Conservation (phyloP, 2,329 filamentous ascomycete genomes). For the Phoma sp. region DNA sequence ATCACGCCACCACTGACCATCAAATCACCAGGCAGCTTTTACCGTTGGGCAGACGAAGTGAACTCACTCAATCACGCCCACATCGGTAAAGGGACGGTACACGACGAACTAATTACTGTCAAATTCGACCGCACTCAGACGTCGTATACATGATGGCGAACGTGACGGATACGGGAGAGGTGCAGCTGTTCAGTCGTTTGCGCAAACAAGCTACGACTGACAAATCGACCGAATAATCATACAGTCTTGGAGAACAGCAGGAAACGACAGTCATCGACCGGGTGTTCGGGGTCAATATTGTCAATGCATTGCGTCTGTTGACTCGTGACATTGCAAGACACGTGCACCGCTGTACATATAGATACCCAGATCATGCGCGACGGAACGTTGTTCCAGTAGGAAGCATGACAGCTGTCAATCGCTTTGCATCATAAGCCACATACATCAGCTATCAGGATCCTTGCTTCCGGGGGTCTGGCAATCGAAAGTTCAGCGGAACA, state of each 20-base stretch:
- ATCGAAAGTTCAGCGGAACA: background rate
- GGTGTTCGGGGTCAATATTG: background rate
- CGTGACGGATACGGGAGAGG: too few species aligned
- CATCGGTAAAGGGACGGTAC: background rate
- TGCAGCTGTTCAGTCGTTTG: too few species aligned
- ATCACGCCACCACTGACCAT: background rate
- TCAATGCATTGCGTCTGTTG: background rate
- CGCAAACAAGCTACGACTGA: too few species aligned
- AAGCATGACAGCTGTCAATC: conserved; percentile 16
- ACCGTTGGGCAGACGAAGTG: background rate
- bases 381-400: conserved; percentile 5
- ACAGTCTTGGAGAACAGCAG: too few species aligned
- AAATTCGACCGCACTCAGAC: background rate
- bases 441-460: conserved; percentile 10
- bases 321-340: background rate
- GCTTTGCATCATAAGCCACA: conserved; percentile 12
- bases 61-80: background rate
- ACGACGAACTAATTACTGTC: too few species aligned
- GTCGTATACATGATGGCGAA: background rate
- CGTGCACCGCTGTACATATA: background rate
- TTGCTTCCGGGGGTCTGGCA: background rate
- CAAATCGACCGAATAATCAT: too few species aligned
- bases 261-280: too few species aligned
- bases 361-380: background rate
- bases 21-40: background rate